These are phyloP conservation scores for Euphrasia confusa DNA, from an alignment of 257 asterid species.

Conservation along the genomic window DNA sequence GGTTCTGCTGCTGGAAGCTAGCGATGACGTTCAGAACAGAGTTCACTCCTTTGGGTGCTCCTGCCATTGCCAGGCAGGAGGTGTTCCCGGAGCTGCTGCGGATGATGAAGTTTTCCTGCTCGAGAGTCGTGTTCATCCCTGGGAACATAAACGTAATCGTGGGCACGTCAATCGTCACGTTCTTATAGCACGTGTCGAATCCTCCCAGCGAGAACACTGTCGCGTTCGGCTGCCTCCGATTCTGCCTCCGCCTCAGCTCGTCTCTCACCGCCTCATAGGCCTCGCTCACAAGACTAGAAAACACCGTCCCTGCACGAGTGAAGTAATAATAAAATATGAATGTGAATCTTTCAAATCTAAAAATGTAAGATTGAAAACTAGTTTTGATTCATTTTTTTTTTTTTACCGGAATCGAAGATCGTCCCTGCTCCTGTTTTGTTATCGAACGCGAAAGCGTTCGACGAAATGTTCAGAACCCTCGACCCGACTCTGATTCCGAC, in stretches of 20 bases:
- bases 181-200: constrained; percentile 93
- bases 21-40: constrained; percentile 65
- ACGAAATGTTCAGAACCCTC: background rate
- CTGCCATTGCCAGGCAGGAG: constrained; percentile 73
- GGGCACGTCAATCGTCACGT: constrained; percentile 49
- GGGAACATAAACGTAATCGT: constrained; percentile 66
- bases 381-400: background rate
- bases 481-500: background rate
- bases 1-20: constrained; percentile 78
- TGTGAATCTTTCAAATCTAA: too few species aligned
- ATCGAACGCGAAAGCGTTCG: background rate
- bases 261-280: constrained; percentile 74
- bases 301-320: constrained; percentile 56
- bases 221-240: constrained; percentile 29
- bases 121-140: constrained; percentile 79
- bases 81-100: constrained; percentile 49
- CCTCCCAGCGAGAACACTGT: constrained; percentile 69
- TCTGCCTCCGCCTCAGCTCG: constrained; percentile 74
- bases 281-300: constrained; percentile 64
- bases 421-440: background rate
- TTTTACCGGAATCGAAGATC: background rate
- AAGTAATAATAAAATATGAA: too few species aligned
- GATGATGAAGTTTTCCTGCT: constrained; percentile 77
- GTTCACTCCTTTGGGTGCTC: constrained; percentile 49
- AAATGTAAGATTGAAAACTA: too few species aligned